These are phyloP conservation scores for Russula ochroleuca DNA, from an alignment of 768 basidiomycete species.

Conservation along the genomic window DNA sequence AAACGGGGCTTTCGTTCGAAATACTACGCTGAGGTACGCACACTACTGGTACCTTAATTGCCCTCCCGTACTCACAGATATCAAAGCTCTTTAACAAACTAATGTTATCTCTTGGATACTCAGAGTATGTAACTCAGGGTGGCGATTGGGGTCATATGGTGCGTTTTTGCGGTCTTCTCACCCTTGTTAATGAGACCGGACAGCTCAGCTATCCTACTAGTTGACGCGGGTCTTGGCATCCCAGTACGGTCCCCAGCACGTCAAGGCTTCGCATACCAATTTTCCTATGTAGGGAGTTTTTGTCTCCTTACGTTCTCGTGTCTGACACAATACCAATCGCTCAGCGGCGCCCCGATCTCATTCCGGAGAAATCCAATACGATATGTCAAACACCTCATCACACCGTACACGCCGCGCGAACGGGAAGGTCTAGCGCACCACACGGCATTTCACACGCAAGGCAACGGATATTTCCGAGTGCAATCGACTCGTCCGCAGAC, in stretches of 20 bases:
- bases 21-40: slow-evolving; percentile 32
- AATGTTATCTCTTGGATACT: slow-evolving; percentile 32
- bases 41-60: not conserved
- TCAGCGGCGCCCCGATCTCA: not conserved
- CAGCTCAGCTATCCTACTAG: slow-evolving; percentile 20
- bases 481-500: slow-evolving; percentile 38
- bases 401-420: slow-evolving; percentile 33
- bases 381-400: slow-evolving; percentile 33
- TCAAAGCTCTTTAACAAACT: slow-evolving; percentile 29
- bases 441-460: slow-evolving; percentile 29
- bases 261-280: slow-evolving; percentile 38
- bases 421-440: slow-evolving; percentile 28
- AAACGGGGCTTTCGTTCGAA: slow-evolving; percentile 30
- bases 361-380: slow-evolving; percentile 30
- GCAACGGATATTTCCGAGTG: slow-evolving; percentile 34
- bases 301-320: not conserved
- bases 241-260: slow-evolving; percentile 31
- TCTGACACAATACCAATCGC: not conserved
- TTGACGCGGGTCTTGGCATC: slow-evolving; percentile 31
- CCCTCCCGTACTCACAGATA: not conserved
- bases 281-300: slow-evolving; percentile 30
- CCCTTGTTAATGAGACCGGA: not conserved
- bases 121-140: slow-evolving; percentile 42
- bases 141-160: slow-evolving; percentile 47
- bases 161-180: slow-evolving; percentile 1